phyloP scores from a whole-genome alignment of 2,329 filamentous ascomycete genomes.

The Claviceps citrina region DNA sequence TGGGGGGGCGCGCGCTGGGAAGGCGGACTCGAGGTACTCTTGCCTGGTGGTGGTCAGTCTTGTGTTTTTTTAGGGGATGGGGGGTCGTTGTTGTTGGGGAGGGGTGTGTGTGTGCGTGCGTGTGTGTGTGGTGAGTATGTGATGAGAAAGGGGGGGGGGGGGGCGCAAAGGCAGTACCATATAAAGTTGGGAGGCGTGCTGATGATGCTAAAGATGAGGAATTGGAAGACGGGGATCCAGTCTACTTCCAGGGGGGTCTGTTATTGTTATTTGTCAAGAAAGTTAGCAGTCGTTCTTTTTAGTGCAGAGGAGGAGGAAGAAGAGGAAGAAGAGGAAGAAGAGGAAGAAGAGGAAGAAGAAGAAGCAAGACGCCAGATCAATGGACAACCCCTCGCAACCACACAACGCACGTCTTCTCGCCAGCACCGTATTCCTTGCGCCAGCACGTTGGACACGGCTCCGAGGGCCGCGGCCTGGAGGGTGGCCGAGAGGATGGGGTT shows the following conservation, averaged over 20 bases:
- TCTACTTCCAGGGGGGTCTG: slow-evolving; percentile 30
- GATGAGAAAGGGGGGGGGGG: neutral
- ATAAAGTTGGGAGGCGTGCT: slow-evolving; percentile 70
- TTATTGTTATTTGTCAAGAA: no score
- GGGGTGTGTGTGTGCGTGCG: no score
- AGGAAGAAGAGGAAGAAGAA: no score
- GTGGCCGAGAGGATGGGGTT: slow-evolving; percentile 42
- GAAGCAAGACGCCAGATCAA: no score
- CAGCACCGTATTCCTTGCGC: slow-evolving; percentile 56
- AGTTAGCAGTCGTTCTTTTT: no score
- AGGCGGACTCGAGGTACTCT: slow-evolving; percentile 56
- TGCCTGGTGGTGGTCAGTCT: slow-evolving; percentile 34
- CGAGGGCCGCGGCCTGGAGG: slow-evolving; percentile 49
- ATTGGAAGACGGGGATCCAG: slow-evolving; percentile 56
- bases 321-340: no score
- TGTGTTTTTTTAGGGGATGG: neutral
- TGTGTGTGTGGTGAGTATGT: no score
- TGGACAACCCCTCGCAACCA: no score
- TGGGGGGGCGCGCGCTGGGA: slow-evolving; percentile 42
- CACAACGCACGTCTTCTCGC: slow-evolving; percentile 39
- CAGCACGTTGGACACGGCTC: slow-evolving; percentile 53
- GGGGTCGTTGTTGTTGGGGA: no score
- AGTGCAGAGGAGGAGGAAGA: no score
- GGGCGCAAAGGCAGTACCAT: slow-evolving; percentile 36
- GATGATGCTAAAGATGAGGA: slow-evolving; percentile 56